Evolutionary conservation across 164 flowering plant species (phyloP), one percentile per base, ranked within the genome.

Genomic region (Vitis cinerea): DNA sequence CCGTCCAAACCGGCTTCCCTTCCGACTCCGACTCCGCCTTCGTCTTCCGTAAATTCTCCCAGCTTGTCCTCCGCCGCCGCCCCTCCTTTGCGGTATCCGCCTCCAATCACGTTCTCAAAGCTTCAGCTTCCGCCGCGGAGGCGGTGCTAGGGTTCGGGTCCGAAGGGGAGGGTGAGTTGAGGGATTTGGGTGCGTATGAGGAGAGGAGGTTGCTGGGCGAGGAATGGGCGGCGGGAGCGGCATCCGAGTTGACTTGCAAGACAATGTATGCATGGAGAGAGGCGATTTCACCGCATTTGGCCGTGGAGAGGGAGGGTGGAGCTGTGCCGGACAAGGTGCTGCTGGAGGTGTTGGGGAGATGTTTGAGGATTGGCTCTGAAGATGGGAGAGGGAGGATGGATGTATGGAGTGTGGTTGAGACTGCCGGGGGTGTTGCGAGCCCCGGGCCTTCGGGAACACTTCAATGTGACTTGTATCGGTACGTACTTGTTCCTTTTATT

Each of bases 371-470:
- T 61, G 81, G 78, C 31, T n/a, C 59, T 51, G 75, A 66, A 52
- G 71, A 65, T 51, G 80, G 59, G 50, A 66, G 61, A 52, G 50
- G 50, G 64, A 64, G 16, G 65, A 65, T 31, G 49, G 72, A 68
- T 10, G 77, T 73, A 58, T 77, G 87, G 81, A 86, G 80, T 62
- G 72, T 93, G 54, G 75, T 93, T 66, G 99, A 95, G 85, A 95
- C 97, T 58, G 92, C 99, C 48, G 99, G 99, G 13, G 98, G 99
- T n/a, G 91, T 95, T 72, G 97, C 98, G 0, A 91, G 97, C 77
- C 99, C 99, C 0, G 99, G 92, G 9, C 97, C 98, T 10, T 93
- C 97, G 0, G 98, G 99, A 3, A 71, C 97, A 48, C 91, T 95
- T 48, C 99, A 95, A 66, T 93, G 99, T 63, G 95, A 94, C 64